These are phyloP conservation scores for Tolypocladium paradoxum DNA, from an alignment of 2,329 filamentous ascomycete genomes.

Conservation along the genomic window DNA sequence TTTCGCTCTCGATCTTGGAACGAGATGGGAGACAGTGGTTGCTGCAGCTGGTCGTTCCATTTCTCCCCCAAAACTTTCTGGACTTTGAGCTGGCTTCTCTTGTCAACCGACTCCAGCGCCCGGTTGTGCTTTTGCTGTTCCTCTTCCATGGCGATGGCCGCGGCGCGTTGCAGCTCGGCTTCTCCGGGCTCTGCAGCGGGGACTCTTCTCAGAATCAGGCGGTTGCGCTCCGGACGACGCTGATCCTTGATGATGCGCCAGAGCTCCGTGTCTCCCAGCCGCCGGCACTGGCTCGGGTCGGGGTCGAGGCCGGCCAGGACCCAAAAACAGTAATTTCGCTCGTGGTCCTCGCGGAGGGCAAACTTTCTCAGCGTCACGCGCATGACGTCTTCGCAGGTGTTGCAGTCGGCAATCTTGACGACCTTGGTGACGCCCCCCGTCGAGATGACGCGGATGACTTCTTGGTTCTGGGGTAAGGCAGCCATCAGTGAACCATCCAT, in stretches of 20 bases:
- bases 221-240: conserved; percentile 74
- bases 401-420: conserved; percentile 85
- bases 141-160: conserved; percentile 83
- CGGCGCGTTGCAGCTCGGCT: conserved; percentile 76
- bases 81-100: conserved; percentile 75
- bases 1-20: conserved; percentile 60
- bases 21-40: conserved; percentile 75
- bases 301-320: conserved; percentile 78
- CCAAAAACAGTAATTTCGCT: conserved; percentile 95
- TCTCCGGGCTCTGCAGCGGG: conserved; percentile 81
- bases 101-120: conserved; percentile 53
- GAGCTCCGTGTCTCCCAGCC: conserved; percentile 76
- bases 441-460: conserved; percentile 86
- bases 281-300: conserved; percentile 68
- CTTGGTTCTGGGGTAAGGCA: conserved; percentile 72
- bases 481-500: conserved; percentile 81
- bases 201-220: conserved; percentile 86
- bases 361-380: conserved; percentile 82
- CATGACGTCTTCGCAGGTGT: conserved; percentile 86
- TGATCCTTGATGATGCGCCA: conserved; percentile 85
- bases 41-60: conserved; percentile 69
- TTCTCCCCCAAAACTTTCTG: conserved; percentile 82
- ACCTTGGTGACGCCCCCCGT: conserved; percentile 87
- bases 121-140: conserved; percentile 61
- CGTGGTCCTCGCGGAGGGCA: conserved; percentile 76